Base-by-base conservation (phyloP, 305 asterid genomes). In the Withania somnifera region DNA sequence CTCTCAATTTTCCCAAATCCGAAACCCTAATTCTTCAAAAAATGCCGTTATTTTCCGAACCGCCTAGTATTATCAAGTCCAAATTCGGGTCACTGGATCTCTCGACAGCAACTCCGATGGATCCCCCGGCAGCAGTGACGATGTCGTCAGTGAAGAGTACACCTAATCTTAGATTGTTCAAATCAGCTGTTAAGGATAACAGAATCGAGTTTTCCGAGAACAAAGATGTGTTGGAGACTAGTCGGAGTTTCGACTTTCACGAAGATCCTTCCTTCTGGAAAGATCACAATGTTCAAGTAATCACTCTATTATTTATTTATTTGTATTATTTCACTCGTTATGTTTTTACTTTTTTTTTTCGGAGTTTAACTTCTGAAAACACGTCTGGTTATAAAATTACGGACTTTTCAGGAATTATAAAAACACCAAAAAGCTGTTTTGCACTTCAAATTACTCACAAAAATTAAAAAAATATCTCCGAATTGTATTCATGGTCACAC, bases 261-360 rank as follows among this genome's bases (percentile, higher is more conserved):
- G 95, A 90, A 30, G 97, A 94, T 83, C 99, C 97, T 10, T 85
- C 91, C 20, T 94, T 95, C 53, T 94, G 98, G 99, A 92, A 92
- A 77, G 98, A 95, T 34, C 97, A 94, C 34, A 95, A 89, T 85
- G 95, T 95, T n/a, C n/a, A n/a, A n/a, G n/a, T n/a, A n/a, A n/a
- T n/a, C n/a, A n/a, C n/a, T n/a, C n/a, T n/a, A n/a, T n/a, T n/a
- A n/a, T n/a, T n/a, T n/a, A n/a, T n/a, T n/a, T n/a, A n/a, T n/a
- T n/a, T n/a, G n/a, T n/a, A n/a, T n/a, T n/a, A n/a, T n/a, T n/a
- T n/a, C n/a, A n/a, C n/a, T n/a, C n/a, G n/a, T n/a, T n/a, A n/a
- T n/a, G n/a, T n/a, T n/a, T n/a, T n/a, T n/a, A n/a, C n/a, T n/a
- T n/a, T n/a, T n/a, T n/a, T n/a, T n/a, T n/a, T n/a, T n/a, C n/a